Percentiles rank a stretch among this genome's conserved stretches.
Conservation (phyloP, 139 green algal genomes). For the Mesostigma viride region DNA sequence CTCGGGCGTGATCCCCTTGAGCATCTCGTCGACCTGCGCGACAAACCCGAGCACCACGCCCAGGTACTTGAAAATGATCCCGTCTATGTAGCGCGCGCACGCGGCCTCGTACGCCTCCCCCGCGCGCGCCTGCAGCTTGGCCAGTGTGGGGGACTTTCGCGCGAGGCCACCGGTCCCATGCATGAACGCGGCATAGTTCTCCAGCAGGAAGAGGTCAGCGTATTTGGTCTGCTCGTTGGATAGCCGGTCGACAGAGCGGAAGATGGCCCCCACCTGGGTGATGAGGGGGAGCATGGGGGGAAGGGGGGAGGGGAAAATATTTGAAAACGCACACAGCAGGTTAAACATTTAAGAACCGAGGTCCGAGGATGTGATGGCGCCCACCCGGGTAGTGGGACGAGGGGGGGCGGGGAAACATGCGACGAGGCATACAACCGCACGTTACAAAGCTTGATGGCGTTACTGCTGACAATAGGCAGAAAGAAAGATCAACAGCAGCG, state of each 20-base stretch:
- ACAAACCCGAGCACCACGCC: conserved; percentile 10
- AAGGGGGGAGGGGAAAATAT: background rate
- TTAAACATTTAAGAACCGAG: too few species aligned
- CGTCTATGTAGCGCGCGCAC: conserved; percentile 18
- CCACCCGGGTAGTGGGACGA: too few species aligned
- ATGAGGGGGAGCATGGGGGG: background rate
- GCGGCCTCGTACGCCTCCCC: conserved; percentile 24
- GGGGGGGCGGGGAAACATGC: background rate
- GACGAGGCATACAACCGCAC: too few species aligned
- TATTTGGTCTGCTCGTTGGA: conserved; percentile 12
- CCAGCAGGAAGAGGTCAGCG: conserved; percentile 18
- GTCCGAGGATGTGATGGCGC: too few species aligned
- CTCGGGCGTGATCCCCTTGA: conserved; percentile 5
- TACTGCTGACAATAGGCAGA: too few species aligned
- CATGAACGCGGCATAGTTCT: conserved; percentile 29
- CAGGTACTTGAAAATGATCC: conserved; percentile 19
- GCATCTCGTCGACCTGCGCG: conserved; percentile 8
- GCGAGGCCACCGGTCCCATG: conserved; percentile 26
- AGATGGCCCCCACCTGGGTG: conserved; percentile 21
- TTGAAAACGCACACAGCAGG: background rate
- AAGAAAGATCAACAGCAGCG: too few species aligned
- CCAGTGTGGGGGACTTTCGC: conserved; percentile 6
- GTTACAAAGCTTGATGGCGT: too few species aligned
- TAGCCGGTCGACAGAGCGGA: conserved; percentile 15
- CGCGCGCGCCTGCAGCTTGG: conserved; percentile 17